Percentiles rank a stretch among this genome's conserved stretches.
phyloP scores from a whole-genome alignment of 1,284 basidiomycete genomes.

The Irpex sp. region DNA sequence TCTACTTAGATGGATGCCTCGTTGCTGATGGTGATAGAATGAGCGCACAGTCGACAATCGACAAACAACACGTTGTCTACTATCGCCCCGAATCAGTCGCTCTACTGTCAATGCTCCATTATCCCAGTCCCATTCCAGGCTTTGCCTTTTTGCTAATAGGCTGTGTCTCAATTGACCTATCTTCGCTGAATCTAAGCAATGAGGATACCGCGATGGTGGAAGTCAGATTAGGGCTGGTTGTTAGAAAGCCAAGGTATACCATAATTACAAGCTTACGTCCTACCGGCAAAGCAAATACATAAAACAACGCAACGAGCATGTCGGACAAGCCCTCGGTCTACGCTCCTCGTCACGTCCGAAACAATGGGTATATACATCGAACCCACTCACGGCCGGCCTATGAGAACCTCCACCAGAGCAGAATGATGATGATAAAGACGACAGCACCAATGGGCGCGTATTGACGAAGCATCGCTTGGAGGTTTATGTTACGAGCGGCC shows the following conservation, averaged over 20 bases:
- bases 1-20: not conserved
- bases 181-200: not conserved
- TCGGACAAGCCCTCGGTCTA: not conserved
- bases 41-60: not conserved
- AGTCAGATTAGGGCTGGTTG: conserved; percentile 1
- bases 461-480: conserved; percentile 91
- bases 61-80: conserved; percentile 4
- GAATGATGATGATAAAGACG: conserved; percentile 76
- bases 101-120: not conserved
- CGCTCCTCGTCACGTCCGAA: not conserved
- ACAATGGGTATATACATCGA: conserved; percentile 10
- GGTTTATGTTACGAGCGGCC: conserved; percentile 92
- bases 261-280: not conserved
- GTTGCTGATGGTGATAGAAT: not conserved
- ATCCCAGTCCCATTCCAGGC: not conserved
- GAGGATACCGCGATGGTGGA: not conserved
- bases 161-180: not conserved
- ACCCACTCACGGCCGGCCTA: conserved; percentile 23
- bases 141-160: not conserved
- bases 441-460: conserved; percentile 91
- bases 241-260: not conserved
- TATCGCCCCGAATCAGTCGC: conserved; percentile 9
- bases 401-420: conserved; percentile 91
- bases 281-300: not conserved
- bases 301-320: not conserved